phyloP scores from a whole-genome alignment of 116 monocot genomes.

The Papilionanthe hybrid region DNA sequence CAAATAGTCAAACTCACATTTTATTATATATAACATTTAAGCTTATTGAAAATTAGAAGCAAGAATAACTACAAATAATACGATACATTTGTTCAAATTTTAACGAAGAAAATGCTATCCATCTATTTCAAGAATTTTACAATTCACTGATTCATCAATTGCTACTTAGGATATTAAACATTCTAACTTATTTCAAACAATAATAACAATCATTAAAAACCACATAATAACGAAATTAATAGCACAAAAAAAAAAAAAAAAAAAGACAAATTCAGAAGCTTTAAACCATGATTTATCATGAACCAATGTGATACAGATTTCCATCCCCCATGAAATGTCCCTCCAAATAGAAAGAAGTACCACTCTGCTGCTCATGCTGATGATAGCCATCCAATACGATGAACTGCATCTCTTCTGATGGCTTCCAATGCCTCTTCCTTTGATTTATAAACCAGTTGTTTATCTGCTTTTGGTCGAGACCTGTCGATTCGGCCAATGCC shows the following conservation, averaged over 20 bases:
- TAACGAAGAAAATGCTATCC: too few species aligned
- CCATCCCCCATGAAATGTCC: conserved; percentile 48
- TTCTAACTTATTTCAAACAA: background rate
- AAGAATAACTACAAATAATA: too few species aligned
- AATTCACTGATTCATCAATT: background rate
- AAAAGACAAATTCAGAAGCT: too few species aligned
- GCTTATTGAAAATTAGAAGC: too few species aligned
- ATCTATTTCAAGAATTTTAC: too few species aligned
- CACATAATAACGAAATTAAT: too few species aligned
- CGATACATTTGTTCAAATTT: too few species aligned
- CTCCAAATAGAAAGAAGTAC: conserved; percentile 47
- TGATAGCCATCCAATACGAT: conserved; percentile 42
- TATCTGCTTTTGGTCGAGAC: conserved; percentile 61
- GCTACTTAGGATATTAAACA: background rate
- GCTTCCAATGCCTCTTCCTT: conserved; percentile 74
- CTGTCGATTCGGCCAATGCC: conserved; percentile 48
- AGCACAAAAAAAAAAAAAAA: too few species aligned
- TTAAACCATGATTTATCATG: conserved; percentile 3
- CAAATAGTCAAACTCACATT: too few species aligned
- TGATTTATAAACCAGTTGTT: conserved; percentile 82
- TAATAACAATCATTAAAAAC: background rate
- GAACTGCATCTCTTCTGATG: conserved; percentile 67
- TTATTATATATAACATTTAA: too few species aligned
- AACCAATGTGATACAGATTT: conserved; percentile 35
- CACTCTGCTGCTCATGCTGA: conserved; percentile 21